phyloP scores from a whole-genome alignment of 345 rosid species.

The Rhodamnia rubescens region DNA sequence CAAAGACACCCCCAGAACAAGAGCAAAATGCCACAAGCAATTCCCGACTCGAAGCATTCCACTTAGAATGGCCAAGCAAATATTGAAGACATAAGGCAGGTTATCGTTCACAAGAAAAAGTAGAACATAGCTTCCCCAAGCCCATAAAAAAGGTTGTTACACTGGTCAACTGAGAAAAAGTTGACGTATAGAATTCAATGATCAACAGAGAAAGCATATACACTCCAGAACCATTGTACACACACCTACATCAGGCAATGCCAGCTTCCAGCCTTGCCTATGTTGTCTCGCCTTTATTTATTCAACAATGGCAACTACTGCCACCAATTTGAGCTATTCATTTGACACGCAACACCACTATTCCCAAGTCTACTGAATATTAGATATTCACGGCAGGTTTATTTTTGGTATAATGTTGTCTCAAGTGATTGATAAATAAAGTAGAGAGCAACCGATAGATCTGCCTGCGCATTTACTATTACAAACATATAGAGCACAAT shows the following conservation, averaged over 20 bases:
- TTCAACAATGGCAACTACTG: neutral
- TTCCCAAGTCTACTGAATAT: too few species aligned
- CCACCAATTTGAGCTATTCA: neutral
- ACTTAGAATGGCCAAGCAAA: neutral
- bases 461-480: neutral
- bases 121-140: neutral
- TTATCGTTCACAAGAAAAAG: neutral
- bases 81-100: neutral
- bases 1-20: neutral
- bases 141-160: neutral
- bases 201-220: neutral
- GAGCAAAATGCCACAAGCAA: neutral
- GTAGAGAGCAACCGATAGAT: neutral
- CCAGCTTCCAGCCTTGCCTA: neutral
- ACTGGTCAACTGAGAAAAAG: neutral
- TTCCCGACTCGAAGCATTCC: neutral
- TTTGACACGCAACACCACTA: neutral
- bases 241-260: neutral
- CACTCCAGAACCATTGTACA: neutral
- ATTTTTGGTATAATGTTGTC: too few species aligned
- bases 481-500: neutral
- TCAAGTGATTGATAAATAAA: neutral
- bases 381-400: too few species aligned
- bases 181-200: neutral
- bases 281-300: neutral